A percentile compares a stretch with the other conserved stretches of the same genome.
phyloP scores from a whole-genome alignment of 306 rosid genomes.

The Inga oerstediana region DNA sequence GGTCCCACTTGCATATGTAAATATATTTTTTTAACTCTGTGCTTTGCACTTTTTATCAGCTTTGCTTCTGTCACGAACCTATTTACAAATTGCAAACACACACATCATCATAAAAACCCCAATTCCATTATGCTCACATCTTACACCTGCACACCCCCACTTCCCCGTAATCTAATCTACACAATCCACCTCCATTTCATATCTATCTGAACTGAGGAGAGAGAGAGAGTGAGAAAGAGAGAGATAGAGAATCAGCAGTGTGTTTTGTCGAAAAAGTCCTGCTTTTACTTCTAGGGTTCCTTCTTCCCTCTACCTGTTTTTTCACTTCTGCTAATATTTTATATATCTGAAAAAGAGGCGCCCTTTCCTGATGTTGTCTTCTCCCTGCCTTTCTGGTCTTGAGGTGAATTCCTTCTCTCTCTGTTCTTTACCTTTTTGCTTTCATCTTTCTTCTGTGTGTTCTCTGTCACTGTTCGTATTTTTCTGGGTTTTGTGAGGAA shows the following conservation, averaged over 20 bases:
- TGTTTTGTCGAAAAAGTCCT: slow-evolving; percentile 35
- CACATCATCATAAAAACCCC: slow-evolving; percentile 4
- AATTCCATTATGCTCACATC: slow-evolving; percentile 45
- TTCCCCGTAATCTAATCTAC: slow-evolving; percentile 43
- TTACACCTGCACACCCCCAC: slow-evolving; percentile 38
- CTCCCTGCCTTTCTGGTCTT: slow-evolving; percentile 24
- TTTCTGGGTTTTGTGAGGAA: slow-evolving; percentile 34
- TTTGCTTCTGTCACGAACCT: slow-evolving; percentile 53
- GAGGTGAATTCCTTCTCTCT: slow-evolving; percentile 37
- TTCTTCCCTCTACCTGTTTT: slow-evolving; percentile 37
- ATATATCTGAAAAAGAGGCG: slow-evolving; percentile 9
- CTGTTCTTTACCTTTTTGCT: not conserved
- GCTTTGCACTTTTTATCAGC: slow-evolving; percentile 63
- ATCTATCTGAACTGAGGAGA: slow-evolving; percentile 30
- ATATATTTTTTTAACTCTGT: slow-evolving; percentile 21
- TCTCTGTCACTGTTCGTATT: not conserved
- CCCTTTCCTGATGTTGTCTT: slow-evolving; percentile 48
- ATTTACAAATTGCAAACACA: not conserved
- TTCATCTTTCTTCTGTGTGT: slow-evolving; percentile 15
- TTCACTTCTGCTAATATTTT: slow-evolving; percentile 1
- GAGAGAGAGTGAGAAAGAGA: not conserved
- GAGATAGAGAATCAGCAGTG: not conserved
- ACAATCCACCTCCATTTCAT: slow-evolving; percentile 29
- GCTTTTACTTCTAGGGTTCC: slow-evolving; percentile 36
- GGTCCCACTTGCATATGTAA: slow-evolving; percentile 57